Percentiles rank a stretch among this genome's conserved stretches.
These are phyloP conservation scores for Nitzschia sp. DNA, from an alignment of 108 stramenopile genomes.

Conservation along the genomic window DNA sequence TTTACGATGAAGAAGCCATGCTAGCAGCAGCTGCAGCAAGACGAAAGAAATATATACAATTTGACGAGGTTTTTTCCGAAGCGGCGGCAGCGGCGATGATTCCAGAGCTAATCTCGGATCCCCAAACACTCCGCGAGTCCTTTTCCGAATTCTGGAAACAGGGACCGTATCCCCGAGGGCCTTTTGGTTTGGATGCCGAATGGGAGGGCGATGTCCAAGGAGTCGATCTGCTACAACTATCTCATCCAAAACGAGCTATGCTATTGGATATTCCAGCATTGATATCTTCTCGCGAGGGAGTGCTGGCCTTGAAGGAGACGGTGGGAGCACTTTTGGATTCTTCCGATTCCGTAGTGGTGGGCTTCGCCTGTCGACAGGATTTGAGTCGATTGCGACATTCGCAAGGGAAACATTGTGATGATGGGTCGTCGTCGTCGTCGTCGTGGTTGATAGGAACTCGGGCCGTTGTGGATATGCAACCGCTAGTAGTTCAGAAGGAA, in stretches of 20 bases:
- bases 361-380: constrained; percentile 73
- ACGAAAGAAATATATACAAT: constrained; percentile 66
- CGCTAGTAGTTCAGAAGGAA: constrained; percentile 38
- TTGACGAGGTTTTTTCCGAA: constrained; percentile 51
- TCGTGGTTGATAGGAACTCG: constrained; percentile 30
- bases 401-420: constrained; percentile 9
- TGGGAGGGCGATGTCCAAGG: constrained; percentile 61
- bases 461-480: constrained; percentile 46
- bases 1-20: constrained; percentile 49
- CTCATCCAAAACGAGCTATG: constrained; percentile 41
- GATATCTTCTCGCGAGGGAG: constrained; percentile 49
- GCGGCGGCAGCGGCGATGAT: background rate
- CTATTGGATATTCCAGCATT: constrained; percentile 73
- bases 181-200: constrained; percentile 73
- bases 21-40: constrained; percentile 40
- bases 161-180: constrained; percentile 8
- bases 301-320: constrained; percentile 48
- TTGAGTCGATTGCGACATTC: constrained; percentile 58
- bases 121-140: constrained; percentile 27
- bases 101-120: constrained; percentile 46
- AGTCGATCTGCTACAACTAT: constrained; percentile 61
- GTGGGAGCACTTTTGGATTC: constrained; percentile 57
- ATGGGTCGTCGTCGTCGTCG: constrained; percentile 21
- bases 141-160: constrained; percentile 27
- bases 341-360: constrained; percentile 42